Conservation (phyloP, 345 rosid genomes). For the Mangifera indica region DNA sequence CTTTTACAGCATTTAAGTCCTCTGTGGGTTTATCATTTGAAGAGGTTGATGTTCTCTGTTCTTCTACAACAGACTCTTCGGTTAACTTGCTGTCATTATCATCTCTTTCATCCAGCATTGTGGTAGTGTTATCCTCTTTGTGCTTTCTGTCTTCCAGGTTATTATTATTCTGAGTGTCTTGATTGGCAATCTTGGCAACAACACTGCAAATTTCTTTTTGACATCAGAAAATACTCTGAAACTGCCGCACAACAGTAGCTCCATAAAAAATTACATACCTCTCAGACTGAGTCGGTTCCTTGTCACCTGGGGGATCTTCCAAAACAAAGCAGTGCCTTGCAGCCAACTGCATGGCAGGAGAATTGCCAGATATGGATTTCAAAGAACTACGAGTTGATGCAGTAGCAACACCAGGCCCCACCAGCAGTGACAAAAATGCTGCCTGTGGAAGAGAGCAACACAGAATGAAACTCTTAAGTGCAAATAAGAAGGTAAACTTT, state of each 20-base stretch:
- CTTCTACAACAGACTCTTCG: constrained; percentile 45
- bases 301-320: constrained; percentile 81
- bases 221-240: constrained; percentile 32
- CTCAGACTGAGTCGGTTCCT: constrained; percentile 43
- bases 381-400: constrained; percentile 69
- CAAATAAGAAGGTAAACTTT: not conserved
- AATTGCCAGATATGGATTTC: constrained; percentile 54
- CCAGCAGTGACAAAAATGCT: constrained; percentile 65
- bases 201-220: constrained; percentile 46
- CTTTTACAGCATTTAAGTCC: constrained; percentile 29
- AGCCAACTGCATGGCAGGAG: constrained; percentile 71
- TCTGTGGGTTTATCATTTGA: constrained; percentile 29
- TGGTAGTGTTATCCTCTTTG: constrained; percentile 33
- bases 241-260: constrained; percentile 10
- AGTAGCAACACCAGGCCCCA: constrained; percentile 62
- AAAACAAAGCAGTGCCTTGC: constrained; percentile 81
- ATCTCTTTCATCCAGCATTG: constrained; percentile 34
- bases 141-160: constrained; percentile 32
- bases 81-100: constrained; percentile 29
- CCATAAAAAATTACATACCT: constrained; percentile 42
- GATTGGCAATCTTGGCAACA: constrained; percentile 34
- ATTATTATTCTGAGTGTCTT: constrained; percentile 38
- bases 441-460: constrained; percentile 49
- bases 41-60: constrained; percentile 36
- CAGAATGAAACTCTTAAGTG: not conserved